phyloP scores from a whole-genome alignment of 495 filamentous ascomycete species.

The Tuber umbilicatum region DNA sequence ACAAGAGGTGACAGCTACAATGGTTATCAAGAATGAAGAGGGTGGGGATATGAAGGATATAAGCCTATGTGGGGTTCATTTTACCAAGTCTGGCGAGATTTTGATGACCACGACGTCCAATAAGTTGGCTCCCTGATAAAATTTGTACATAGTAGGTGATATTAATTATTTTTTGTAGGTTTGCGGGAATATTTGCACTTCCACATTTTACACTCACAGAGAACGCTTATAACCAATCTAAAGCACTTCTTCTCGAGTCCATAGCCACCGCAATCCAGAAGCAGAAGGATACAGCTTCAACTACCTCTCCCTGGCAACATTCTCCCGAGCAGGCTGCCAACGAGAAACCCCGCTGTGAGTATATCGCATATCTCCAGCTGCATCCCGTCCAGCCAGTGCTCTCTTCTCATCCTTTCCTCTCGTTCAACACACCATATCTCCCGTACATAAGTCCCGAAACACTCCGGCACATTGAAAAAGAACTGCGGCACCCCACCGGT shows the following conservation, averaged over 20 bases:
- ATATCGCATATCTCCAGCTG: conserved; percentile 79
- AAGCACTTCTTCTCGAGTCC: conserved; percentile 62
- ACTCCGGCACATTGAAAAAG: conserved; percentile 68
- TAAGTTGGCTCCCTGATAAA: conserved; percentile 49
- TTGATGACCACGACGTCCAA: conserved; percentile 81
- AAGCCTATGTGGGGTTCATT: conserved; percentile 74
- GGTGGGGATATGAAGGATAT: conserved; percentile 63
- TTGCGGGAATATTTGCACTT: conserved; percentile 76
- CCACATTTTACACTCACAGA: conserved; percentile 70
- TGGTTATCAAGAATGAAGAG: conserved; percentile 36
- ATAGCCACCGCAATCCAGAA: conserved; percentile 59
- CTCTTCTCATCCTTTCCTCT: conserved; percentile 39
- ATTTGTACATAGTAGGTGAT: conserved; percentile 5
- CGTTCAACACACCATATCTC: conserved; percentile 37
- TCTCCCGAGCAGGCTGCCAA: conserved; percentile 53
- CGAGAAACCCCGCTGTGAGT: conserved; percentile 73
- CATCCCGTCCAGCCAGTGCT: conserved; percentile 52
- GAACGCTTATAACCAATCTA: conserved; percentile 60
- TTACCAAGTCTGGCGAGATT: conserved; percentile 64
- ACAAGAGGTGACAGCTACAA: conserved; percentile 31
- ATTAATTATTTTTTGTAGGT: conserved; percentile 44
- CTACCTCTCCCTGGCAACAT: conserved; percentile 49
- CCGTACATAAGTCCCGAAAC: conserved; percentile 44
- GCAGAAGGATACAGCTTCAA: conserved; percentile 50
- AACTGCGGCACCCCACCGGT: conserved; percentile 78